A percentile compares a stretch with the other conserved stretches of the same genome.
Evolutionary conservation across 2,329 filamentous ascomycete genomes (phyloP).

Genomic region (Biscogniauxia sp.): DNA sequence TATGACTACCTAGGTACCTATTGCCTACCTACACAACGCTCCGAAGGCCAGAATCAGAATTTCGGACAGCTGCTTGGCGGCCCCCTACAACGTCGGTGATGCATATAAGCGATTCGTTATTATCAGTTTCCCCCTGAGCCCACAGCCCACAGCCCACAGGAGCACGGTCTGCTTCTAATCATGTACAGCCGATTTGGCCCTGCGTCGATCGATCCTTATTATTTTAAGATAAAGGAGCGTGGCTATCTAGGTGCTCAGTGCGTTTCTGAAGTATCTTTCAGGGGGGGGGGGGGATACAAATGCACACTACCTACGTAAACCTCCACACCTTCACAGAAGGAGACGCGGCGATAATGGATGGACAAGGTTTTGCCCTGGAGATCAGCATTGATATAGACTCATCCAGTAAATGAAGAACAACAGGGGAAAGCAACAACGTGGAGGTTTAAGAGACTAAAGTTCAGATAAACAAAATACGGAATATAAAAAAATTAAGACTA

Average conservation of each 20-base stretch:
- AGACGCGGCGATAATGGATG: background rate
- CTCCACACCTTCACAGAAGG: background rate
- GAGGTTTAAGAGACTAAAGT: background rate
- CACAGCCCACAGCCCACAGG: too few species aligned
- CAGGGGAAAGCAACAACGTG: background rate
- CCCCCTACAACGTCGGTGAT: background rate
- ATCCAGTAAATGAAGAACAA: background rate
- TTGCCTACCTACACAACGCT: too few species aligned
- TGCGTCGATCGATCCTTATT: constrained; percentile 16
- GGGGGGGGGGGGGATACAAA: background rate
- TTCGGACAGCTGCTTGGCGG: background rate
- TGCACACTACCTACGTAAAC: background rate
- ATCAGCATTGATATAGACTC: background rate
- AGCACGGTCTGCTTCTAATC: background rate
- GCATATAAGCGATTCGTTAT: constrained; percentile 7
- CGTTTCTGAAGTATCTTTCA: background rate
- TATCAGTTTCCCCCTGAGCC: constrained; percentile 1
- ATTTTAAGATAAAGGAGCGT: constrained; percentile 3
- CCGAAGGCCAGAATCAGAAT: background rate
- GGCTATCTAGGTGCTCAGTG: background rate
- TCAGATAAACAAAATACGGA: background rate
- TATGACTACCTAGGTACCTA: too few species aligned
- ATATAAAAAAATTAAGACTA: too few species aligned
- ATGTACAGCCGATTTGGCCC: background rate
- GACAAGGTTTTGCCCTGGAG: background rate